Evolutionary conservation across 257 asterid species (phyloP), one percentile per base, ranked within the genome.

Genomic region (Gentiana dahurica): DNA sequence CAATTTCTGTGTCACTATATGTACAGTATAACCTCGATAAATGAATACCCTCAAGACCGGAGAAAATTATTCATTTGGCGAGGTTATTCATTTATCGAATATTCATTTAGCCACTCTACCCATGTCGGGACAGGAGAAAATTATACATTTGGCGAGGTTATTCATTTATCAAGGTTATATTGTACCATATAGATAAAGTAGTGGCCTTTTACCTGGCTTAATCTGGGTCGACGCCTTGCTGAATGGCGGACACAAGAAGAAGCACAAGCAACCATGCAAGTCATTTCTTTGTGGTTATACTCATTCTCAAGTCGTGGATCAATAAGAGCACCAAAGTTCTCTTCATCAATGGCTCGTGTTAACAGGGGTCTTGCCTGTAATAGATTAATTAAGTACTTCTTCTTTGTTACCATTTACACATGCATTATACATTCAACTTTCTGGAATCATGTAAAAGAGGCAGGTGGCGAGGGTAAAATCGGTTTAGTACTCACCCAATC

Each of bases 211-310:
- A 15, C 24, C 24, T 15, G 24, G 24, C 24, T 15, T 15, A 53
- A 41, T 55, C 77, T 68, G 11, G 95, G 97, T 8, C 97, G 85
- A 36, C 80, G 93, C 66, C 71, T 81, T 12, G 95, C 75, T 3
- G 94, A 78, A 68, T 86, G 95, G 34, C 94, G 90, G 8, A 89
- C 84, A 50, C 92, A 79, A 50, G 89, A 89, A 73, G 89, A 84
- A 56, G 87, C 92, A 54, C 89, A 82, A 34, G 90, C 93, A 66
- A 80, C 89, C 81, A 88, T 62, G 8, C 88, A 88, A 36, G 83
- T 73, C 80, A 85, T 73, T 74, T 85, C 95, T 1, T 70, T 73
- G 6, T 62, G 75, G 67, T 80, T 64, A 61, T 75, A 73, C 59
- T 75, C 71, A 48, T 63, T 65, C 13, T 11, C 68, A 57, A 87